Base-by-base conservation (phyloP, 1,139 yeast species). In the Meyerozyma sp. region DNA sequence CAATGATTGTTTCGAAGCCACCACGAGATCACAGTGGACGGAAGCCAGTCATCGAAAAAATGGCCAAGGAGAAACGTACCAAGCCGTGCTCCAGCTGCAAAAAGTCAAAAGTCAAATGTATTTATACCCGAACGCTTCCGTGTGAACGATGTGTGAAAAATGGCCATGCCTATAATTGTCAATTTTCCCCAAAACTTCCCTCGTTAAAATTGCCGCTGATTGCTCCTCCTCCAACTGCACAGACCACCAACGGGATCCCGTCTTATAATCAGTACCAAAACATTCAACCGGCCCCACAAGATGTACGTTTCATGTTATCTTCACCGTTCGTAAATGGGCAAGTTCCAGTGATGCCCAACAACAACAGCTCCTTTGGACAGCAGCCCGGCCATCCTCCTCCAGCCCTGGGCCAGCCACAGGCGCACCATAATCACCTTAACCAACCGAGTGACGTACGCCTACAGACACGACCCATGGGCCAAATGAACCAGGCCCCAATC, bases 41-140 rank as follows among this genome's bases (percentile, higher is more conserved):
- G 23, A 6, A 21, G 8, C 23, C 18, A 14, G 35, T 8, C 16
- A 32, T 14, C 35, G n/a, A 34, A 34, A 6, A 34, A 6, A 69
- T 70, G 75, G 66, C 69, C 25, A 61, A 67, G 47, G 77, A 70
- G 53, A 70, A 68, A 47, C 52, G 79, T 43, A 73, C 79, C 10
- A 81, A 78, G 54, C 89, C 89, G 5, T 83, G 90, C 56, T 68
- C 78, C 20, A 73, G 73, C 54, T 83, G 90, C 57, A 76, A 84
- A 46, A 70, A 72, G 56, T 74, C 84, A 28, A 83, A 83, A 61
- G 83, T 82, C 27, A 81, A 75, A 59, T 83, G 90, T 54, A 71
- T 73, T 27, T 76, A 77, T 49, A 55, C 62, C 8, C 63, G 63
- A 14, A 56, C 57, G n/a, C 60, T 73, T 40, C 83, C 84, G 1